These are phyloP conservation scores for Paulownia fortunei DNA, from an alignment of 257 asterid species.

Conservation along the genomic window DNA sequence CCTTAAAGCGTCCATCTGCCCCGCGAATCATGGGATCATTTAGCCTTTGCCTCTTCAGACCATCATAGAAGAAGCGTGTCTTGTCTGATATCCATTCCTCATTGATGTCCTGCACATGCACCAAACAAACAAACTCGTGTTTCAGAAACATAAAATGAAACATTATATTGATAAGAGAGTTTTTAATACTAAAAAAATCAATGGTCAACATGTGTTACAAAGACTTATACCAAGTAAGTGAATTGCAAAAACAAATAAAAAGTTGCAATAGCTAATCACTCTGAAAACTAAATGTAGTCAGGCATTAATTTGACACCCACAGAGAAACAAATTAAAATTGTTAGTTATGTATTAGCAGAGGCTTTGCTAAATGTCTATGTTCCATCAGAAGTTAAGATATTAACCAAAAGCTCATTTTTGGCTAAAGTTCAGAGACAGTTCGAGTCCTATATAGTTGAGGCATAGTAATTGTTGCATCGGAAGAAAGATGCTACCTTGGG, in stretches of 20 bases:
- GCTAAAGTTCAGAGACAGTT: conserved; percentile 18
- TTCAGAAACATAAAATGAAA: conserved; percentile 2
- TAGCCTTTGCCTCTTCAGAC: conserved; percentile 96
- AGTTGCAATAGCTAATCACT: not conserved
- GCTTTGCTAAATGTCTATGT: conserved; percentile 1
- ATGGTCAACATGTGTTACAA: conserved; percentile 1
- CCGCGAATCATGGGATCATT: conserved; percentile 99
- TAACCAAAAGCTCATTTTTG: not conserved
- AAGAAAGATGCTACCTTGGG: not conserved
- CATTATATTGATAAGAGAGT: not conserved
- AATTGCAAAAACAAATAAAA: not conserved
- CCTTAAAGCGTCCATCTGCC: conserved; percentile 93
- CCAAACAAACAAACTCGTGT: conserved; percentile 10
- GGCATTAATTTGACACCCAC: not conserved
- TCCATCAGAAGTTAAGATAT: not conserved
- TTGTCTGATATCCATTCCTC: conserved; percentile 99
- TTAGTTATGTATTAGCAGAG: conserved; percentile 5
- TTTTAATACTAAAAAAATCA: not conserved
- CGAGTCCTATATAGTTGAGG: not conserved
- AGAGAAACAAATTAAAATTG: no score
- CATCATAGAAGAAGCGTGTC: conserved; percentile 97
- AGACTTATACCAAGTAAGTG: not conserved
- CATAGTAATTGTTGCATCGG: not conserved
- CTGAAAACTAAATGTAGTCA: not conserved
- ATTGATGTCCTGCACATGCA: conserved; percentile 78